Evolutionary conservation across 73 alveolate genomes (phyloP).

Genomic region (Symbiodinium pilosum): DNA sequence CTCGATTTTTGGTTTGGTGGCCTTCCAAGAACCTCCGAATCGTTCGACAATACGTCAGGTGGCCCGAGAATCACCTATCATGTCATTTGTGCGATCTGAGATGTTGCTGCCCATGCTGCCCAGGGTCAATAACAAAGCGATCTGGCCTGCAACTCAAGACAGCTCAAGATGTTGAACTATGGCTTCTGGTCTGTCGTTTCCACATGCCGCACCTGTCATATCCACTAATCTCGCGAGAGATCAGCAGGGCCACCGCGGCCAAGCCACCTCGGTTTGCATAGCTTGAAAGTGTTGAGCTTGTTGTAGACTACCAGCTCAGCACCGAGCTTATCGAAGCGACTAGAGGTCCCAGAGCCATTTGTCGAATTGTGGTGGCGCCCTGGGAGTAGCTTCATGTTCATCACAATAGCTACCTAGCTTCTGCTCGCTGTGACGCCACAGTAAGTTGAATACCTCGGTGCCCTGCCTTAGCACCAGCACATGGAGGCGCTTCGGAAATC

Average conservation of each 20-base stretch:
- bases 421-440: background rate
- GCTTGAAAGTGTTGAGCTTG: background rate
- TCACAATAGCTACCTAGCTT: too few relatives aligned
- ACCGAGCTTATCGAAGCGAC: constrained; percentile 38
- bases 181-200: background rate
- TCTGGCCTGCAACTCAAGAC: background rate
- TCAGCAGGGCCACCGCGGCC: constrained; percentile 77
- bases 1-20: too few relatives aligned
- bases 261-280: background rate
- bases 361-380: too few relatives aligned
- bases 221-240: constrained; percentile 58
- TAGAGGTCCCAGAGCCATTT: constrained; percentile 43
- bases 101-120: too few relatives aligned
- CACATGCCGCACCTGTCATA: constrained; percentile 48
- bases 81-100: too few relatives aligned
- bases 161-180: background rate
- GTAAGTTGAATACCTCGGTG: background rate
- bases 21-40: too few relatives aligned
- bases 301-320: background rate
- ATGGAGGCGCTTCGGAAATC: background rate
- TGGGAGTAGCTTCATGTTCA: too few relatives aligned
- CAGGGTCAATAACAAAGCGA: constrained; percentile 1
- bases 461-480: background rate
- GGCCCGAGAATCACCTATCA: too few relatives aligned
- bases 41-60: too few relatives aligned